Evolutionary conservation across 2,329 filamentous ascomycete species (phyloP), one percentile per base, ranked within the genome.

Genomic region (Pseudovirgaria hyperparasitica): DNA sequence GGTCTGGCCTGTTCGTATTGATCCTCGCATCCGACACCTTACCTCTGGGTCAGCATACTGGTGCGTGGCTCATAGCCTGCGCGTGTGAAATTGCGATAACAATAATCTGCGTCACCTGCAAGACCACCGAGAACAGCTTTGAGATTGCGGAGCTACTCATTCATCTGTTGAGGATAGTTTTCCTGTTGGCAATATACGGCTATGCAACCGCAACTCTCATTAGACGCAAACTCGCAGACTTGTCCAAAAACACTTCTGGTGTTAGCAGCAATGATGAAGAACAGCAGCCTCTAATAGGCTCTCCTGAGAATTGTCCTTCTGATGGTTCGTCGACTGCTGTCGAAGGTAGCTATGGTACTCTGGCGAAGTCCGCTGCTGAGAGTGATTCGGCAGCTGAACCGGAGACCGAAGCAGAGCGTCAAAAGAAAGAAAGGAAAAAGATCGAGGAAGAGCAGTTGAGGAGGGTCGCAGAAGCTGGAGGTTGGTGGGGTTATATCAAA

Each of bases 401-500:
- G 16, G 22, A 76, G 58, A 64, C 66, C 63, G 45, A 65, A 55
- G 31, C 61, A 52, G 42, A 61, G 62, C 45, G 67, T 55, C 33
- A 37, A 9, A 25, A 68, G 58, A 46, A 73, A 65, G 50, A 67
- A 55, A 25, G 68, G 58, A 46, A 73, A 65, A 50, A 67, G 55
- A 36, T 76, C 70, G 61, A 60, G 35, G 50, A 56, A 29, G 47
- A 54, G 25, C 55, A 60, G 29, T 48, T 59, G 35, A 76, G 82
- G 50, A 70, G 76, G 3, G 62, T 85, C n/a, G 65, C 76, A 45
- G 70, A 78, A 36, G 70, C 78, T 32, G 81, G 81, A 2, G 82
- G 74, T 36, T 87, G 79, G 79, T 66, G 81, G 38, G 69, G 71
- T 22, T 90, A 90, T 43, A 62, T 76, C 16, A 82, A 78, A 44